phyloP scores from a whole-genome alignment of 257 asterid genomes.

The Solanum rostratum region DNA sequence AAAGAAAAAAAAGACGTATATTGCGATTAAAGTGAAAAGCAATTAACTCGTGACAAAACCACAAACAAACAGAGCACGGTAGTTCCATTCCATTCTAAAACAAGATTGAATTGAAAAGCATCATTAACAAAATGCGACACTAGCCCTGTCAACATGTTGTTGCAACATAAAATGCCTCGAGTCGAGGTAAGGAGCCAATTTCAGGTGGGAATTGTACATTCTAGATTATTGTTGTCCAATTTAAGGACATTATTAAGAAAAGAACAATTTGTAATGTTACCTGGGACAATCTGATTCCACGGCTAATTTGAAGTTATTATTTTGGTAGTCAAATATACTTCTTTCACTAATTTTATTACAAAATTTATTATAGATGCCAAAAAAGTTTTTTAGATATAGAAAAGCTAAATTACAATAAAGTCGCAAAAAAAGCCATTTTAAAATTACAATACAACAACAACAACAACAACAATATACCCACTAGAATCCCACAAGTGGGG shows the following conservation, averaged over 20 bases:
- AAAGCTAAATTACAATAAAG: too few relatives aligned
- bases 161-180: not conserved
- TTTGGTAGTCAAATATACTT: too few relatives aligned
- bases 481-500: too few relatives aligned
- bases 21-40: too few relatives aligned
- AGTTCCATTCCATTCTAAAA: not conserved
- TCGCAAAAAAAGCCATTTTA: too few relatives aligned
- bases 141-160: not conserved
- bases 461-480: too few relatives aligned
- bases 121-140: not conserved
- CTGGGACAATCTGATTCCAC: not conserved
- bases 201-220: not conserved
- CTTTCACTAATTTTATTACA: too few relatives aligned
- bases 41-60: too few relatives aligned
- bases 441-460: too few relatives aligned
- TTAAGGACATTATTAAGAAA: not conserved
- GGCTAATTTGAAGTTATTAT: too few relatives aligned
- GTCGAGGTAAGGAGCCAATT: not conserved
- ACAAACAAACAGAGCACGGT: not conserved
- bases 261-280: not conserved
- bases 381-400: too few relatives aligned
- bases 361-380: too few relatives aligned
- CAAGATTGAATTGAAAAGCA: not conserved
- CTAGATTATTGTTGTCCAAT: not conserved
- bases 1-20: not conserved